Evolutionary conservation across 345 rosid genomes (phyloP), one percentile per base, ranked within the genome.

Genomic region (Gossypium longicalyx): DNA sequence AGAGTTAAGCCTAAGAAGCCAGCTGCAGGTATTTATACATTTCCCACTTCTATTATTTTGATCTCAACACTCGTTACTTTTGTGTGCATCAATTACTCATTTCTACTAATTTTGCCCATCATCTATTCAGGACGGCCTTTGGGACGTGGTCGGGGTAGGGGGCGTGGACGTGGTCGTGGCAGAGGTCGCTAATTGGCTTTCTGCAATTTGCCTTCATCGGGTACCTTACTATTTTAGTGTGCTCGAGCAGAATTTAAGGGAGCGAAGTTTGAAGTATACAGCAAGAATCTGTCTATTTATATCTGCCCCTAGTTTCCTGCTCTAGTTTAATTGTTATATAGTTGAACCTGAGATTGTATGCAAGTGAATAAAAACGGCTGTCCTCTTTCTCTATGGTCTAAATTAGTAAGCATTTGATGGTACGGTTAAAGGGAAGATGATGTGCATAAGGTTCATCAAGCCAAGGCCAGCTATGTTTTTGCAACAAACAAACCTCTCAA

Each of bases 1-100:
- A 88, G 88, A 83, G 85, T 95, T 77, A 93, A 92, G 78, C 97
- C 98, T 44, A 93, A 91, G 93, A 93, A 95, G 85, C 86, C 98
- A 79, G 83, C 86, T 77, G 93, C 97, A 57, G 99, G 99, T 95
- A 85, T 64, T 4, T 15, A 62, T 74, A 34, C 47, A 34, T 80
- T 64, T 65, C 7, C 11, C 63, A 58, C 20, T 71, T 57, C 7
- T 61, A 20, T 34, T 53, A 44, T 8, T 74, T 25, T 53, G 1
- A 47, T 0, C n/a, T 41, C 34, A 2, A 4, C 15, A 45, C 16
- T n/a, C 4, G 20, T 22, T 16, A 44, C 59, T 43, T 52, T 29
- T 23, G 25, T 7, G 27, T 76, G 41, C 5, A 72, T 47, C 67
- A 0, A 12, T 38, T 27, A 52, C 64, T 75, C 17, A 68, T 63